phyloP scores from a whole-genome alignment of 176 grass and related monocot species.

The Tillandsia leiboldiana region DNA sequence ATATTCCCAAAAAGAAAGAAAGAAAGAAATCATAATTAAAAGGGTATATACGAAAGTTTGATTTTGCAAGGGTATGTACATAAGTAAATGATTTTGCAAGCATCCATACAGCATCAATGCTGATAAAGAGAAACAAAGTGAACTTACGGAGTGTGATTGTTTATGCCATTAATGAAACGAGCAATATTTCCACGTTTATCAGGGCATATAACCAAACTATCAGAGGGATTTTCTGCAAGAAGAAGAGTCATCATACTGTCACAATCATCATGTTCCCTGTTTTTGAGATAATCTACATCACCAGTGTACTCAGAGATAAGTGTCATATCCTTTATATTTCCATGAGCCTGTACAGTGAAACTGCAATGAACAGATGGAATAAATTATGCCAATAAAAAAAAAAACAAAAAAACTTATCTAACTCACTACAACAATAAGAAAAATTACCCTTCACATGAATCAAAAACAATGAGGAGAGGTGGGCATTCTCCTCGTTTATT shows the following conservation, averaged over 20 bases:
- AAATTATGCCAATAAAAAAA: conserved; percentile 7
- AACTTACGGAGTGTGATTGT: conserved; percentile 78
- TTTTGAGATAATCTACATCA: conserved; percentile 76
- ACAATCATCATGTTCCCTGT: conserved; percentile 50
- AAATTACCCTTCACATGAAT: conserved; percentile 61
- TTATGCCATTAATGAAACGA: conserved; percentile 81
- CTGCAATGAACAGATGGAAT: conserved; percentile 33
- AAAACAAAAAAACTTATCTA: conserved; percentile 5
- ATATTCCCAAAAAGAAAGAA: no score
- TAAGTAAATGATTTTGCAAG: no score
- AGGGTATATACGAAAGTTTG: no score
- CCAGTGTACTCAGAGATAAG: conserved; percentile 65
- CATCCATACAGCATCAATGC: neutral
- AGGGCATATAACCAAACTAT: conserved; percentile 71
- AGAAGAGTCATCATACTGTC: conserved; percentile 95
- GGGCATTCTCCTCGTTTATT: conserved; percentile 70
- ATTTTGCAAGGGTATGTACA: no score
- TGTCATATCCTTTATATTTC: conserved; percentile 73
- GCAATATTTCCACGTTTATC: conserved; percentile 74
- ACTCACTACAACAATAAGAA: conserved; percentile 12
- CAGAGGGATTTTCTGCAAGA: conserved; percentile 33
- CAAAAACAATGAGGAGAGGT: conserved; percentile 76
- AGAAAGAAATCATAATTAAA: no score
- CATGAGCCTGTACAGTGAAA: conserved; percentile 88
- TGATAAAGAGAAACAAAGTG: neutral